A percentile compares a stretch with the other conserved stretches of the same genome.
phyloP scores from a whole-genome alignment of 768 basidiomycete genomes.

The Sistotremastrum niveocremeum region DNA sequence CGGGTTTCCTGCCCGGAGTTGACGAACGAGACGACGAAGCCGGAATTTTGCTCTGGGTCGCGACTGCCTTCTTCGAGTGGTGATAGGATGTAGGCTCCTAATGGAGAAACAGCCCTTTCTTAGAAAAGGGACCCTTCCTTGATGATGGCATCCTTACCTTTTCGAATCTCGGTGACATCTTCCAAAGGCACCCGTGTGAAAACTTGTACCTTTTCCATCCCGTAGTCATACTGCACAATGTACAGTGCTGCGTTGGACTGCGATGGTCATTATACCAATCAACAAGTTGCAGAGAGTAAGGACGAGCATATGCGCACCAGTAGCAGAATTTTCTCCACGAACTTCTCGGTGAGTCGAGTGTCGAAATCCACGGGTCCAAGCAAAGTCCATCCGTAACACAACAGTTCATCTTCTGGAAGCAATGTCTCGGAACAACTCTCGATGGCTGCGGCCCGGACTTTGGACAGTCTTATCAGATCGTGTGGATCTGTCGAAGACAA shows the following conservation, averaged over 20 bases:
- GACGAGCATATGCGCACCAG: constrained; percentile 40
- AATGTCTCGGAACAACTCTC: constrained; percentile 75
- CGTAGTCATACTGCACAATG: constrained; percentile 69
- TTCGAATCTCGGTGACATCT: constrained; percentile 62
- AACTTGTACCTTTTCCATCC: constrained; percentile 78
- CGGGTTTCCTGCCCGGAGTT: constrained; percentile 61
- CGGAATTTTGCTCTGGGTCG: constrained; percentile 78
- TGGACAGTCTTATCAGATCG: constrained; percentile 76
- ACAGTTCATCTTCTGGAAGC: constrained; percentile 58
- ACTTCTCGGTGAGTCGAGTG: constrained; percentile 56
- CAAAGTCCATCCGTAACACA: constrained; percentile 84
- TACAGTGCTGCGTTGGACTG: constrained; percentile 12
- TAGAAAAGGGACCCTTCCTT: background rate
- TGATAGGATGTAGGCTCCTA: constrained; percentile 92
- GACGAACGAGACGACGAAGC: constrained; percentile 74
- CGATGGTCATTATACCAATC: background rate
- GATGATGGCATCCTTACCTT: constrained; percentile 36
- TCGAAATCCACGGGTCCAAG: constrained; percentile 74
- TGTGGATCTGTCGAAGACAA: constrained; percentile 86
- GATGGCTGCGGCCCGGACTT: constrained; percentile 85
- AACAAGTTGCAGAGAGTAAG: background rate
- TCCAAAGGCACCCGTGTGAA: constrained; percentile 83
- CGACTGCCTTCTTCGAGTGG: constrained; percentile 86
- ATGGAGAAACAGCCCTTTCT: background rate
- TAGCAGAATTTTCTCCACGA: constrained; percentile 89